These are phyloP conservation scores for Penicillium brasilianum DNA, from an alignment of 2,329 filamentous ascomycete genomes.

Conservation along the genomic window DNA sequence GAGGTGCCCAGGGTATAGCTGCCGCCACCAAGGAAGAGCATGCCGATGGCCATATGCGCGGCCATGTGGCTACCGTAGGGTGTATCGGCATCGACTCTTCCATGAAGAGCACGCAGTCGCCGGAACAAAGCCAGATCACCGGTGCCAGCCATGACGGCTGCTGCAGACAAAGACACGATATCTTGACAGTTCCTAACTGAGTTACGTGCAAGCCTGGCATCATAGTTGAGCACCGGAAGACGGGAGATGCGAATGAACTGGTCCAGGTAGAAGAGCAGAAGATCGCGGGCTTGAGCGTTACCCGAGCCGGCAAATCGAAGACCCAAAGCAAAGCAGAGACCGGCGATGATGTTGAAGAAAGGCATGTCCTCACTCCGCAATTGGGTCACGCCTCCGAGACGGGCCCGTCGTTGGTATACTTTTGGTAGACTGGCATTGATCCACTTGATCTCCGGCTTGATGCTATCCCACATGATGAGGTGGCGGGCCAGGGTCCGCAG, in stretches of 20 bases:
- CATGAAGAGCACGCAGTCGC: constrained; percentile 84
- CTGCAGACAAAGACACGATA: constrained; percentile 76
- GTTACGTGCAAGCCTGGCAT: constrained; percentile 79
- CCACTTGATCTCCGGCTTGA: constrained; percentile 76
- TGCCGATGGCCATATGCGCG: constrained; percentile 86
- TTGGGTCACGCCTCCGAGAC: constrained; percentile 63
- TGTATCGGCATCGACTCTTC: constrained; percentile 79
- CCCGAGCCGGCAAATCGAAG: constrained; percentile 76
- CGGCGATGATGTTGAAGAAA: constrained; percentile 89
- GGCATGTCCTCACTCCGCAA: constrained; percentile 84
- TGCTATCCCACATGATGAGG: constrained; percentile 88
- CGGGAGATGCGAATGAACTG: constrained; percentile 79
- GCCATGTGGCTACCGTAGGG: constrained; percentile 95
- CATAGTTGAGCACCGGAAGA: constrained; percentile 70
- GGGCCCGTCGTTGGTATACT: constrained; percentile 67
- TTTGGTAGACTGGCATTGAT: constrained; percentile 73
- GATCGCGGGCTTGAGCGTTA: constrained; percentile 72
- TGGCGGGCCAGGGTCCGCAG: constrained; percentile 88
- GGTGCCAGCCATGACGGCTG: constrained; percentile 94
- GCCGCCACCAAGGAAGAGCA: constrained; percentile 89
- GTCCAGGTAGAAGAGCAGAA: constrained; percentile 83
- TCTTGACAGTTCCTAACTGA: constrained; percentile 92
- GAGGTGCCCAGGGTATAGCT: constrained; percentile 90
- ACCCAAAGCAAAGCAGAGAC: constrained; percentile 79
- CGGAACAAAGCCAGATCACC: constrained; percentile 86